Base-by-base conservation (phyloP, 148 eudicot genomes). In the Cornus kousa region DNA sequence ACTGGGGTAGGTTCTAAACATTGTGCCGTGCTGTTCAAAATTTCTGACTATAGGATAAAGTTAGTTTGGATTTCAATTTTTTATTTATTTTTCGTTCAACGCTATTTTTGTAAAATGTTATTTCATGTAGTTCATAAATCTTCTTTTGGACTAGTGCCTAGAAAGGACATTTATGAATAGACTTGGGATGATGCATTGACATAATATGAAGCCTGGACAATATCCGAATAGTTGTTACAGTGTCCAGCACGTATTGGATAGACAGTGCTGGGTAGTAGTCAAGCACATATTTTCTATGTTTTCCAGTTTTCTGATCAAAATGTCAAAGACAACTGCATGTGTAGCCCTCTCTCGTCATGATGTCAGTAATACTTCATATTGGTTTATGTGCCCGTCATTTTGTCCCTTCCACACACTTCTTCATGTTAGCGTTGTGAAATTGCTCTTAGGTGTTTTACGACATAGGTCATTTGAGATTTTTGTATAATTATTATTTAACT, bases 1-100 rank as follows among this genome's bases (percentile, higher is more conserved):
- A 91, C 99, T 64, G 93, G 97, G 89, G 99, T 97, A 92, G 83
- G 94, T 79, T 77, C 72, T 73, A 24, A 22, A 68, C 37, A 43
- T 57, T 7, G 19, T 50, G 40, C 53, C 62, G 35, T 71, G 68
- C 74, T 12, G 48, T 67, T 4, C 5, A 35, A 2, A 5, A n/a
- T 2, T 35, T 35, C 37, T 35, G 37, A 35, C 37, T 35, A 35
- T 35, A 35, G 37, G 37, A 35, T 2, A 2, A 20, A 19, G 22
- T 50, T 62, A 23, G 4, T 43, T 19, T 48, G 55, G 43, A 66
- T 16, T 64, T 40, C n/a, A 16, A 53, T 50, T 8, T 67, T 37
- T 2, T 67, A 32, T 33, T 17, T 73, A 59, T 37, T 33, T 60
- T 37, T 66, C 60, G 40, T 65, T 17, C 13, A 9, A 5, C 3